Evolutionary conservation across 768 basidiomycete genomes (phyloP), one percentile per base, ranked within the genome.

Genomic region (Russula ochroleuca): DNA sequence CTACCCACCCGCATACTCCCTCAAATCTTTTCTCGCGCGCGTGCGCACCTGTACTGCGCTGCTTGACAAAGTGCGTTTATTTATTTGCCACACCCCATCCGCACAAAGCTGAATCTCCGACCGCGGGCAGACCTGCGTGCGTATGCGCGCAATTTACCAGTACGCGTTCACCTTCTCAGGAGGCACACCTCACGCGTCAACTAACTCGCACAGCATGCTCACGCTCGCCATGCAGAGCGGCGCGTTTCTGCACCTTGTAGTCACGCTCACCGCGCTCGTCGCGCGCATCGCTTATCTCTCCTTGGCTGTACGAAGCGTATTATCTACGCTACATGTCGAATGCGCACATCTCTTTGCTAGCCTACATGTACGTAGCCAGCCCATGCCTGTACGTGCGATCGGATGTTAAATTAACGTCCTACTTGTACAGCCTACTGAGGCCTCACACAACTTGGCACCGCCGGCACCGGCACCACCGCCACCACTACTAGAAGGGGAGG

Each of bases 171-270:
- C 57, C 40, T 10, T 58, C 6, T 28, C n/a, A 15, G 17, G 17
- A 45, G 21, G 15, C 41, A 55, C 58, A 43, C 11, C 33, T 38
- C 11, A 14, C 6, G 43, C 59, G 21, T 54, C 43, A 19, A 59
- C 49, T 55, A 28, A 65, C 13, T 53, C 47, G 10, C 43, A 43
- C 25, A 92, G 90, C 50, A 81, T 81, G 33, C 84, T 90, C 63
- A 74, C 77, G 33, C 76, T 85, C 28, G 81, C 82, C 38, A 81
- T 92, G 78, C 87, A 87, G 70, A 80, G 83, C 0, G 88, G 86
- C 19, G 85, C 88, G 19, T 93, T 93, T 69, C 76, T 88, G 14
- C 86, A 87, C 65, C 71, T 89, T 17, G 73, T 86, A n/a, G 70
- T 93, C 51, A 75, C 83, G 5, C 77, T 92, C 47, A 76, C 78